Evolutionary conservation across 257 asterid genomes (phyloP).

Genomic region (Solanum appendiculatum): DNA sequence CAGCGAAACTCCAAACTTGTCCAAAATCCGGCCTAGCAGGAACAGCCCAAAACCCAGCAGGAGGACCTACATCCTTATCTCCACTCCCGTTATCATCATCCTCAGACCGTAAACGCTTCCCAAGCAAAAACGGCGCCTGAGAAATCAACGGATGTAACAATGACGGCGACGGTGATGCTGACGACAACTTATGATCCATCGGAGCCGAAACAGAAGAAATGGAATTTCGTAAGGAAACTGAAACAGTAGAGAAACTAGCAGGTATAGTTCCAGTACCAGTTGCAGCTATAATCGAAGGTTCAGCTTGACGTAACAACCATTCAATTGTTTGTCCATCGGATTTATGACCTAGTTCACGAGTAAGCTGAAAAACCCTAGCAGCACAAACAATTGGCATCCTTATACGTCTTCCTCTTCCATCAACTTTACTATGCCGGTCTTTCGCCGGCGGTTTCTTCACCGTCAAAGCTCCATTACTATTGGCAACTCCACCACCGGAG

Average conservation of each 20-base stretch:
- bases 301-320: slow-evolving; percentile 2
- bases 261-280: slow-evolving; percentile 7
- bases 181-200: not conserved
- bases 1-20: not conserved
- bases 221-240: not conserved
- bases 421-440: slow-evolving; percentile 1
- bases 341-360: slow-evolving; percentile 2
- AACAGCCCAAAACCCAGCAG: slow-evolving; percentile 6
- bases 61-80: slow-evolving; percentile 9
- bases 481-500: not conserved
- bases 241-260: not conserved
- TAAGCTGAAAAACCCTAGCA: slow-evolving; percentile 2
- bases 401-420: slow-evolving; percentile 1
- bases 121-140: slow-evolving; percentile 68
- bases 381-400: slow-evolving; percentile 7
- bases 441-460: not conserved
- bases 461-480: not conserved
- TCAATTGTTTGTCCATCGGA: slow-evolving; percentile 6
- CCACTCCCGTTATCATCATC: not conserved
- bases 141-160: not conserved
- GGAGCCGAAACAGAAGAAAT: not conserved
- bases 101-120: slow-evolving; percentile 70
- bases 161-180: not conserved
- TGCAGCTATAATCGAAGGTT: slow-evolving; percentile 1
- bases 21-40: not conserved